Percentiles rank a stretch among this genome's conserved stretches.
Conservation (phyloP, 73 alveolate species). For the Uronychia setigera region DNA sequence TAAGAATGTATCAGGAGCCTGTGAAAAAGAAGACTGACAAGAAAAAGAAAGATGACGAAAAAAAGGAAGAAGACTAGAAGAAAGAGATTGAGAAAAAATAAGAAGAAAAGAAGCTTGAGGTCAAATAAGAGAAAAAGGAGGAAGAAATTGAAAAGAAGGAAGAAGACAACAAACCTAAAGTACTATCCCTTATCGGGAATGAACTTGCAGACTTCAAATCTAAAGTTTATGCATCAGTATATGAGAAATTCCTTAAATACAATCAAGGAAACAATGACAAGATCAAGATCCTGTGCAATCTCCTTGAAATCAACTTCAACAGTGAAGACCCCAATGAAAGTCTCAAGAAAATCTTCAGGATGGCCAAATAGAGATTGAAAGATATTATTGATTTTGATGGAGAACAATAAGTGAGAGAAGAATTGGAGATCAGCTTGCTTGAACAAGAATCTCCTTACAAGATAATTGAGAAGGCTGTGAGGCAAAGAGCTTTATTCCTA, state of each 20-base stretch:
- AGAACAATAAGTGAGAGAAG: conserved; percentile 21
- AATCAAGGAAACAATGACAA: conserved; percentile 37
- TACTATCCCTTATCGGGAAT: background rate
- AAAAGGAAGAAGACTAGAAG: conserved; percentile 11
- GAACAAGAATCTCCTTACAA: conserved; percentile 43
- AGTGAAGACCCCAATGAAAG: conserved; percentile 58
- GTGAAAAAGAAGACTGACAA: background rate
- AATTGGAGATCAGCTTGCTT: conserved; percentile 6
- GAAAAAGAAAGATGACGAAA: conserved; percentile 9
- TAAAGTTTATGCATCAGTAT: conserved; percentile 42
- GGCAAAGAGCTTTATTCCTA: conserved; percentile 25
- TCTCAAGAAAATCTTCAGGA: conserved; percentile 42
- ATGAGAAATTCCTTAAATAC: conserved; percentile 28
- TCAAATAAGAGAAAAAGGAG: conserved; percentile 16
- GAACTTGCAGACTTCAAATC: conserved; percentile 28
- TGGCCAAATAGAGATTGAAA: conserved; percentile 26
- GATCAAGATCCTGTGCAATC: conserved; percentile 45
- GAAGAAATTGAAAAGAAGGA: conserved; percentile 15
- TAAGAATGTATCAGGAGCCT: conserved; percentile 7
- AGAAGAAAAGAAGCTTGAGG: conserved; percentile 2
- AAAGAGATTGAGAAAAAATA: conserved; percentile 19
- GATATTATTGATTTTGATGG: conserved; percentile 55
- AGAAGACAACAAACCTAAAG: background rate
- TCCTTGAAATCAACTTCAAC: conserved; percentile 25
- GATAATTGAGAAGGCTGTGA: conserved; percentile 41